Conservation (phyloP, 257 asterid genomes). For the Primulina huaijiensis region DNA sequence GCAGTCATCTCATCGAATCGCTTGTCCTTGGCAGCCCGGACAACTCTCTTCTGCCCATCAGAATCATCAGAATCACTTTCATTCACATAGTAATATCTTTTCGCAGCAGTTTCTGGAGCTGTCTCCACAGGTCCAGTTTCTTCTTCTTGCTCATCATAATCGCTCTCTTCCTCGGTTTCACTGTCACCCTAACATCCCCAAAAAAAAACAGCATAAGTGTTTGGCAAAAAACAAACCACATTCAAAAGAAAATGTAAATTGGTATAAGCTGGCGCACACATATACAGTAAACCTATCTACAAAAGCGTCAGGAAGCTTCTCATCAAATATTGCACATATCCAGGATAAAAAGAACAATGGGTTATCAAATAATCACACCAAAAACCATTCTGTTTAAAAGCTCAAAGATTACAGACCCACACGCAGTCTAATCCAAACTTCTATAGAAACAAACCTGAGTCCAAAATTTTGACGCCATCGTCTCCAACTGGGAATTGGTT, state of each 20-base stretch:
- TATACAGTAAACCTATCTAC: not conserved
- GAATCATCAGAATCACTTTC: constrained; percentile 72
- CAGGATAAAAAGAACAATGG: too few species aligned
- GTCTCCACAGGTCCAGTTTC: constrained; percentile 40
- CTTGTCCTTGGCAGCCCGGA: constrained; percentile 78
- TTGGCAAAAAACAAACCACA: not conserved
- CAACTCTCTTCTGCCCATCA: constrained; percentile 65
- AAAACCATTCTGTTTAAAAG: not conserved
- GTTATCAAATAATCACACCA: not conserved
- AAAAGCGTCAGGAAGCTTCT: not conserved
- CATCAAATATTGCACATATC: not conserved
- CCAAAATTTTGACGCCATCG: constrained; percentile 60
- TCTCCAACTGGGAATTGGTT: constrained; percentile 10
- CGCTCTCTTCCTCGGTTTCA: constrained; percentile 62
- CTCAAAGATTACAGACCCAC: not conserved
- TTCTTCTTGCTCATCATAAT: constrained; percentile 41
- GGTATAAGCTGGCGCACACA: not conserved
- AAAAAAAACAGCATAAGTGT: not conserved
- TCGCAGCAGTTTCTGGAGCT: constrained; percentile 25
- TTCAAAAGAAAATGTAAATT: not conserved
- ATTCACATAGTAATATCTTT: constrained; percentile 39
- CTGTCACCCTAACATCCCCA: constrained; percentile 51
- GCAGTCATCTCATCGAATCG: constrained; percentile 78
- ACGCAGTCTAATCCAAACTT: not conserved
- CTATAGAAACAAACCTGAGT: constrained; percentile 44